Evolutionary conservation across 495 filamentous ascomycete genomes (phyloP).

Genomic region (Rostrohypoxylon terebratum): DNA sequence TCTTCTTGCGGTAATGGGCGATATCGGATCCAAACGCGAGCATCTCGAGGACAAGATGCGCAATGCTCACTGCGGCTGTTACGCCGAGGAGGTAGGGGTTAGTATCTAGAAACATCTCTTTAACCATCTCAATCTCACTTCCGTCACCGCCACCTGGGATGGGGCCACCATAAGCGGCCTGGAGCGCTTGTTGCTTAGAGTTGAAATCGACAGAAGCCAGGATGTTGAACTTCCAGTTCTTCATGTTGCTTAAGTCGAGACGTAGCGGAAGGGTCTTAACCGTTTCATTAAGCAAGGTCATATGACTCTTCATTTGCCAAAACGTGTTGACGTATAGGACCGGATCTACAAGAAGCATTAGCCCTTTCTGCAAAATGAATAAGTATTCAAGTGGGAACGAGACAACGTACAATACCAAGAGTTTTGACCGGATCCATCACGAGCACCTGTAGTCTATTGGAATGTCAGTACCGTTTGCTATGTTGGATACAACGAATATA

Average conservation of each 20-base stretch:
- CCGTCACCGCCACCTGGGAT: slow-evolving; percentile 68
- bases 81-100: slow-evolving; percentile 90
- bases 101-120: slow-evolving; percentile 91
- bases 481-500: not conserved
- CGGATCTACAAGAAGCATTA: slow-evolving; percentile 62
- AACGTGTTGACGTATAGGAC: slow-evolving; percentile 94
- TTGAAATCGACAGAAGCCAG: slow-evolving; percentile 87
- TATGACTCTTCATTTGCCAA: slow-evolving; percentile 93
- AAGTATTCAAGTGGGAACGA: not conserved
- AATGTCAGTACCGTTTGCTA: slow-evolving; percentile 29
- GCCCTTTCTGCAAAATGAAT: not conserved
- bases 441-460: slow-evolving; percentile 64
- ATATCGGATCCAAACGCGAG: slow-evolving; percentile 98
- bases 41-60: slow-evolving; percentile 95
- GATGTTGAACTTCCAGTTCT: slow-evolving; percentile 91
- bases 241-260: slow-evolving; percentile 83
- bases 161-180: slow-evolving; percentile 71
- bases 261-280: slow-evolving; percentile 84
- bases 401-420: slow-evolving; percentile 84
- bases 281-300: slow-evolving; percentile 93
- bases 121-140: slow-evolving; percentile 92
- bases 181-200: slow-evolving; percentile 79
- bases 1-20: slow-evolving; percentile 98
- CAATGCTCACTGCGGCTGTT: slow-evolving; percentile 83
- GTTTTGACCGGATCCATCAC: slow-evolving; percentile 86